Percentiles rank a stretch among this genome's conserved stretches.
Conservation (phyloP, 1,139 yeast species). For the Taphrina confusa region DNA sequence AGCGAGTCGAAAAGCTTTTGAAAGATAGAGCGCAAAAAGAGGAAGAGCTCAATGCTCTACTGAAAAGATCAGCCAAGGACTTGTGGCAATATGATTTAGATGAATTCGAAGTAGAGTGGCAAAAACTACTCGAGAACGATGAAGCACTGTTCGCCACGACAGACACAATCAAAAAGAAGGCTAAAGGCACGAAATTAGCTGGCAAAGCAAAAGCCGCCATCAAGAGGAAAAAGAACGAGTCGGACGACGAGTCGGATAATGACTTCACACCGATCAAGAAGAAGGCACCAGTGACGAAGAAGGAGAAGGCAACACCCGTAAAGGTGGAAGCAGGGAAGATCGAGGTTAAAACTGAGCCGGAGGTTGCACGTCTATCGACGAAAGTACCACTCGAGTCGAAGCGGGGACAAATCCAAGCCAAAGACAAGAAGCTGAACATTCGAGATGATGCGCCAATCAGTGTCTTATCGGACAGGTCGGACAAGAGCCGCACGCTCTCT, state of each 20-base stretch:
- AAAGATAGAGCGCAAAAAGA: constrained; percentile 73
- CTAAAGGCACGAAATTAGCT: constrained; percentile 32
- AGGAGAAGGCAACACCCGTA: not conserved
- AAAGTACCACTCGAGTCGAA: not conserved
- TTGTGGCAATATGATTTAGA: constrained; percentile 85
- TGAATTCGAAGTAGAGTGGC: constrained; percentile 66
- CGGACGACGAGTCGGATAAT: constrained; percentile 39
- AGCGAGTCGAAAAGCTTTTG: constrained; percentile 62
- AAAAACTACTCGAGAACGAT: constrained; percentile 61
- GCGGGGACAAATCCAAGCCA: too few relatives aligned
- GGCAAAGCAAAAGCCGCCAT: constrained; percentile 42
- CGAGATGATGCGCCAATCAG: constrained; percentile 10
- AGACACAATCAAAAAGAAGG: constrained; percentile 37
- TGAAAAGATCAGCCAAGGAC: constrained; percentile 77
- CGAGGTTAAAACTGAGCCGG: constrained; percentile 5
- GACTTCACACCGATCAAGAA: constrained; percentile 25
- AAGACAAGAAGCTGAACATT: not conserved
- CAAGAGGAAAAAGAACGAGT: constrained; percentile 34
- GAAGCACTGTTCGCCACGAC: constrained; percentile 49
- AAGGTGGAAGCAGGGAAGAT: not conserved
- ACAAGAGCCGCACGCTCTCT: not conserved
- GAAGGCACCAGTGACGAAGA: not conserved
- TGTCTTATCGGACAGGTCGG: constrained; percentile 13
- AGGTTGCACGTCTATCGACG: not conserved
- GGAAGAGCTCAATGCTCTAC: constrained; percentile 64